Evolutionary conservation across 768 basidiomycete genomes (phyloP).

Genomic region (Obba rivulosa): DNA sequence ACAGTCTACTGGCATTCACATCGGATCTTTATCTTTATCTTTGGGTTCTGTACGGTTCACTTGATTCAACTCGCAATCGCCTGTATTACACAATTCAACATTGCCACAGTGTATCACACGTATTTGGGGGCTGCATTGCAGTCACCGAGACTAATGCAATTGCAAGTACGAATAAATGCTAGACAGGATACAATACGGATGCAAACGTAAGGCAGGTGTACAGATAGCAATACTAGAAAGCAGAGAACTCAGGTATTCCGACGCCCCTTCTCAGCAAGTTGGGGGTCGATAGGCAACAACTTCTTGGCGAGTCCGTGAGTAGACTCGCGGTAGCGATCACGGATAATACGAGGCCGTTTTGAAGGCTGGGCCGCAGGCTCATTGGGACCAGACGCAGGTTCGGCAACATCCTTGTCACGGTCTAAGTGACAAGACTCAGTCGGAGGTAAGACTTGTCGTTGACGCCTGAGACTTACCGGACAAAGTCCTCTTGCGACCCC

Average conservation of each 20-base stretch:
- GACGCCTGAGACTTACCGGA: conserved; percentile 49
- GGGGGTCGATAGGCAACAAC: conserved; percentile 57
- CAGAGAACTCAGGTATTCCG: conserved; percentile 44
- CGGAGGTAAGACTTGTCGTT: not conserved
- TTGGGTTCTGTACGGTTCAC: too few species aligned
- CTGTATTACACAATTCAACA: conserved; percentile 19
- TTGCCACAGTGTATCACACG: conserved; percentile 5
- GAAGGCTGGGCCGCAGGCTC: conserved; percentile 39
- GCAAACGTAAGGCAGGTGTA: conserved; percentile 1
- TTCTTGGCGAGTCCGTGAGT: conserved; percentile 50
- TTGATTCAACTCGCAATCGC: conserved; percentile 7
- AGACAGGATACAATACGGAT: conserved; percentile 3
- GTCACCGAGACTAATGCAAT: not conserved
- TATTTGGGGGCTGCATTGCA: not conserved
- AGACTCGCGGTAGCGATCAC: conserved; percentile 39
- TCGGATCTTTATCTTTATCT: too few species aligned
- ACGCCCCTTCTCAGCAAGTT: conserved; percentile 53
- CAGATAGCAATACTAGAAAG: conserved; percentile 2
- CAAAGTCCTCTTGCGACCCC: conserved; percentile 54
- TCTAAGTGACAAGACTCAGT: conserved; percentile 31
- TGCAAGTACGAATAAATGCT: not conserved
- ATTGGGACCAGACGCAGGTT: conserved; percentile 25
- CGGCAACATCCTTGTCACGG: conserved; percentile 54
- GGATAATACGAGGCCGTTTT: conserved; percentile 58
- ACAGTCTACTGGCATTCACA: conserved; percentile 5